A percentile compares a stretch with the other conserved stretches of the same genome.
Evolutionary conservation across 768 basidiomycete genomes (phyloP).

Genomic region (Mycena albidolilacea): DNA sequence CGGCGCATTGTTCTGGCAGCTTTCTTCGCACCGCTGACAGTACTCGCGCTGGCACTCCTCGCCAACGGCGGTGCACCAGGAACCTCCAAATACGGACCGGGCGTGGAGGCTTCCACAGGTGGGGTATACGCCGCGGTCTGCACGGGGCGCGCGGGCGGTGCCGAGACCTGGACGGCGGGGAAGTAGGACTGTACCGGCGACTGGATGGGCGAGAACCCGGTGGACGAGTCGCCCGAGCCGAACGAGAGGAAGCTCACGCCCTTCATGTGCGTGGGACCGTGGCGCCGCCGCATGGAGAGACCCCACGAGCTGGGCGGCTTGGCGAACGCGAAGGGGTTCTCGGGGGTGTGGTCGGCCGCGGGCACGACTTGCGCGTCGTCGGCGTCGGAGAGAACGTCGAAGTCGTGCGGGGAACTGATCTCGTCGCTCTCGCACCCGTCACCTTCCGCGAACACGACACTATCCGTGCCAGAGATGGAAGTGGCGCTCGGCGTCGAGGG

Average conservation of each 20-base stretch:
- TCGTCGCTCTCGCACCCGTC: neutral
- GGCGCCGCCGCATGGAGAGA: conserved; percentile 19
- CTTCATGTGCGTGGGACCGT: conserved; percentile 16
- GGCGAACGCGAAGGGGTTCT: neutral
- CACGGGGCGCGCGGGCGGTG: neutral
- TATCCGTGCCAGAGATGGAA: conserved; percentile 8
- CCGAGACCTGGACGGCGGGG: neutral
- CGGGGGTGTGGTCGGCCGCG: neutral
- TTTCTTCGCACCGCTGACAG: neutral
- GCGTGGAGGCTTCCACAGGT: neutral
- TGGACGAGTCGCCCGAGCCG: conserved; percentile 29
- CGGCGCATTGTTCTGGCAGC: conserved; percentile 13
- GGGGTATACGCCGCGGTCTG: conserved; percentile 2
- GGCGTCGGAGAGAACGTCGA: conserved; percentile 1
- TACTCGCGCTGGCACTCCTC: neutral
- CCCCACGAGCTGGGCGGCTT: conserved; percentile 17
- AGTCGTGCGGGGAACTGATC: conserved; percentile 15
- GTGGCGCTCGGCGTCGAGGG: conserved; percentile 28
- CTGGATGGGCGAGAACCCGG: conserved; percentile 4
- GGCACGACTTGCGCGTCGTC: neutral
- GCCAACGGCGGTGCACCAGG: neutral
- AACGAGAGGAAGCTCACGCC: conserved; percentile 32
- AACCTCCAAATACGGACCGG: conserved; percentile 5
- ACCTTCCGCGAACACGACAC: neutral
- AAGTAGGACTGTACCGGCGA: conserved; percentile 9